Conservation (phyloP, 192 early-diverging fungal species). For the Podila horticola region DNA sequence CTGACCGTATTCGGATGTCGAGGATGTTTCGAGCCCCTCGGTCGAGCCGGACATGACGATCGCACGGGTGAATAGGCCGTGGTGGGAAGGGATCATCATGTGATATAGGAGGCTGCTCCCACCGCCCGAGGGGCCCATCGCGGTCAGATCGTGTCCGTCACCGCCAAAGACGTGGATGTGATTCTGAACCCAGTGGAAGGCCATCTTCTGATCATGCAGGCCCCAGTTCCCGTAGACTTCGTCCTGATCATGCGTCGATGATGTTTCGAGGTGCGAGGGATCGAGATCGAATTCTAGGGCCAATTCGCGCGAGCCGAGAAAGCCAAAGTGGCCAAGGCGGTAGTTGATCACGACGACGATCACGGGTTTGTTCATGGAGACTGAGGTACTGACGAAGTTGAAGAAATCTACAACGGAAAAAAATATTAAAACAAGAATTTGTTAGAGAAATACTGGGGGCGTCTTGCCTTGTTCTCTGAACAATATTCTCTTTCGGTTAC, state of each 20-base stretch:
- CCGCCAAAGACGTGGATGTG: slow-evolving; percentile 34
- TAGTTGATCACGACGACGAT: slow-evolving; percentile 36
- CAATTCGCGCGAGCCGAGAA: slow-evolving; percentile 28
- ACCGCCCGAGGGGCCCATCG: slow-evolving; percentile 23
- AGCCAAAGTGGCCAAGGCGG: slow-evolving; percentile 34
- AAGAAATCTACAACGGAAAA: neutral
- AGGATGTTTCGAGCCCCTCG: slow-evolving; percentile 8
- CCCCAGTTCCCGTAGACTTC: slow-evolving; percentile 50
- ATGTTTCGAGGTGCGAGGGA: too few relatives aligned
- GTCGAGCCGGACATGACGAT: slow-evolving; percentile 16
- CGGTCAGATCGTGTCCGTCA: slow-evolving; percentile 4
- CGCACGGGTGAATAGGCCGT: slow-evolving; percentile 23
- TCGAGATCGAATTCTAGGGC: too few relatives aligned
- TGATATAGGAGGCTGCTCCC: slow-evolving; percentile 12
- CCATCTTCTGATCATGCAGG: slow-evolving; percentile 60
- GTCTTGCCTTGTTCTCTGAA: too few relatives aligned
- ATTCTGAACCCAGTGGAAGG: slow-evolving; percentile 56
- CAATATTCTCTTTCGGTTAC: neutral
- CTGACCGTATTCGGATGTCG: slow-evolving; percentile 14
- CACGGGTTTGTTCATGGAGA: slow-evolving; percentile 16
- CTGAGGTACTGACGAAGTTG: slow-evolving; percentile 19
- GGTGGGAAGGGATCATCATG: slow-evolving; percentile 12
- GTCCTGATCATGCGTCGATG: neutral
- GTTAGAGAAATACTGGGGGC: too few relatives aligned
- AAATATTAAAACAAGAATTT: too few relatives aligned